Percentiles rank a stretch among this genome's conserved stretches.
Evolutionary conservation across 1,284 basidiomycete species (phyloP).

Genomic region (Boletellus sp.): DNA sequence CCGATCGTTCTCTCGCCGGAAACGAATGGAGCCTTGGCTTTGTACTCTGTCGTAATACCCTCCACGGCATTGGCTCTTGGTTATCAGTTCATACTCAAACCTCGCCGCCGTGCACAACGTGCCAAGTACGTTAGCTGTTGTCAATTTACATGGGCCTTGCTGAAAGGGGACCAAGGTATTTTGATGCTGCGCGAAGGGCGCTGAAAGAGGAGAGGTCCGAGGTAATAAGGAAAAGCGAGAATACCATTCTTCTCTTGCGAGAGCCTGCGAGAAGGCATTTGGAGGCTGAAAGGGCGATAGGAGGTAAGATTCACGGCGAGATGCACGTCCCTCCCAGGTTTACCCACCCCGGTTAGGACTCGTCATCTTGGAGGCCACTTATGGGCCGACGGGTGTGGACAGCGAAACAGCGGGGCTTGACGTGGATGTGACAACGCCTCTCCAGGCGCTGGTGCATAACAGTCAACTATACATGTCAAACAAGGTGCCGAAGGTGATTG

Average conservation of each 20-base stretch:
- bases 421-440: constrained; percentile 74
- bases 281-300: constrained; percentile 38
- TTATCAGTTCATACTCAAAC: constrained; percentile 51
- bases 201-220: constrained; percentile 59
- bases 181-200: constrained; percentile 47
- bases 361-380: constrained; percentile 64
- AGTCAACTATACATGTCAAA: constrained; percentile 80
- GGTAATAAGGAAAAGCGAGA: constrained; percentile 53
- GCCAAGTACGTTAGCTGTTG: constrained; percentile 28
- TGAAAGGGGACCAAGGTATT: constrained; percentile 43
- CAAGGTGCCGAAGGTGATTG: constrained; percentile 58
- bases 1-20: constrained; percentile 53
- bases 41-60: constrained; percentile 47
- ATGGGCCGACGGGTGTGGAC: constrained; percentile 47
- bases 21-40: constrained; percentile 41
- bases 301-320: constrained; percentile 25
- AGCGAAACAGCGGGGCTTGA: constrained; percentile 50
- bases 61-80: constrained; percentile 43
- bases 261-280: constrained; percentile 45
- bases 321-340: constrained; percentile 5
- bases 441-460: constrained; percentile 80
- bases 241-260: constrained; percentile 43
- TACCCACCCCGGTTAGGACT: constrained; percentile 43
- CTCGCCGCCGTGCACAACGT: constrained; percentile 42
- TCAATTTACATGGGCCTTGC: constrained; percentile 13